Evolutionary conservation across 352 stramenopile genomes (phyloP), one percentile per base, ranked within the genome.

Genomic region (Sclerospora graminicola): DNA sequence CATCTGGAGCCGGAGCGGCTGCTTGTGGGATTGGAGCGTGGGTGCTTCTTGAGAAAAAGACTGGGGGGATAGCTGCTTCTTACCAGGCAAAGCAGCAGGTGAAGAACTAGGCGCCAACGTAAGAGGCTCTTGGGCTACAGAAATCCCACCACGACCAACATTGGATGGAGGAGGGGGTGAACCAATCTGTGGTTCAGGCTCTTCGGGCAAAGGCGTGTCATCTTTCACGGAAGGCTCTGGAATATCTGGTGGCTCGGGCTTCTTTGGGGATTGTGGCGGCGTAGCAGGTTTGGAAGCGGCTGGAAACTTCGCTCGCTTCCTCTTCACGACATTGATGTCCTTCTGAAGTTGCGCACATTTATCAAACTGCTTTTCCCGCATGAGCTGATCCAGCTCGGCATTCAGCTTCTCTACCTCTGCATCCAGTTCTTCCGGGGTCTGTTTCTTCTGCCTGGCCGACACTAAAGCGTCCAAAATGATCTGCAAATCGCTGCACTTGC

Each of bases 331-430:
- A 29, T 90, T 76, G 29, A 94, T 88, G 23, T 93, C 69, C 18
- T 74, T 85, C 23, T 94, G 82, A 28, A 94, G 63, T n/a, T 84
- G 57, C 0, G 77, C 69, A 35, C 81, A 94, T 47, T 93, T 92
- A 35, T 86, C 76, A 32, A 93, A 93, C 43, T 87, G 55, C 43
- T 94, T 94, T 18, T 69, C 65, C 38, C 84, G 61, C 80, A 94
- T 88, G 29, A 82, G 41, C 2, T 44, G 48, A 13, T 65, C 63
- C 9, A 93, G 69, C 34, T 88, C 72, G 8, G 48, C 41, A 18
- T 90, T 89, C n/a, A 92, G 44, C 8, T 58, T 61, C 9, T 65
- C 66, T 37, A 94, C 88, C 39, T 91, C 78, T 2, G 59, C 61
- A 40, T 94, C 81, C 50, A 94, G 39, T 51, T 93, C 82, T 31